A percentile compares a stretch with the other conserved stretches of the same genome.
These are phyloP conservation scores for Verticillium albo-atrum DNA, from an alignment of 2,329 filamentous ascomycete genomes.

Conservation along the genomic window DNA sequence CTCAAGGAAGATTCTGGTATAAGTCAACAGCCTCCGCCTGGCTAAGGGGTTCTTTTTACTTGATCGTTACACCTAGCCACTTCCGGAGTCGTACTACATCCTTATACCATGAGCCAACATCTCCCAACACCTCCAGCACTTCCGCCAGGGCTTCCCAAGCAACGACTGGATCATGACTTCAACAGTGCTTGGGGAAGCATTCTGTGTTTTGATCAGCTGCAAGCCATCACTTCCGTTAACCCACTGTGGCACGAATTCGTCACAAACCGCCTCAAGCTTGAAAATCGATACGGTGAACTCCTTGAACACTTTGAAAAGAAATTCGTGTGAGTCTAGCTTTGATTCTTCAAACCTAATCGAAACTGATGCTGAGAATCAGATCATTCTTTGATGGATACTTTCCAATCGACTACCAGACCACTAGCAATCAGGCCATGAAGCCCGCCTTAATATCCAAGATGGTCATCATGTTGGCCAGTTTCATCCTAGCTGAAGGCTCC, in stretches of 20 bases:
- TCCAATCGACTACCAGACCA: conserved; percentile 16
- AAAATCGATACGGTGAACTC: conserved; percentile 15
- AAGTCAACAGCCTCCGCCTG: neutral
- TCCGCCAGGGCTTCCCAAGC: neutral
- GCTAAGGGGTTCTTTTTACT: too few species aligned
- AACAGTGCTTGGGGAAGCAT: conserved; percentile 18
- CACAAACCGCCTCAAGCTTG: conserved; percentile 13
- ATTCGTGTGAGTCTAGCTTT: conserved; percentile 6
- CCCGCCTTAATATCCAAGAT: conserved; percentile 15
- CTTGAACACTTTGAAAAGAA: conserved; percentile 14
- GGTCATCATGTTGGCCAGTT: conserved; percentile 12
- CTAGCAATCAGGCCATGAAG: conserved; percentile 10
- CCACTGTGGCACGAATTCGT: conserved; percentile 18
- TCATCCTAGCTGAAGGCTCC: conserved; percentile 9
- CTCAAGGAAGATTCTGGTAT: neutral
- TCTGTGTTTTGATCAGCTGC: conserved; percentile 15
- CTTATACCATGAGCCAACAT: neutral
- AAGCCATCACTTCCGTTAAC: conserved; percentile 10
- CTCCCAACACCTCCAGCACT: neutral
- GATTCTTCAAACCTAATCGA: neutral
- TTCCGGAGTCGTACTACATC: neutral
- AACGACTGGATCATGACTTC: conserved; percentile 16
- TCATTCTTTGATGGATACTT: conserved; percentile 15
- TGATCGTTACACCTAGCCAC: neutral
- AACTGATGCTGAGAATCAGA: neutral